phyloP scores from a whole-genome alignment of 2,329 filamentous ascomycete species.

The Aureobasidium sp. region DNA sequence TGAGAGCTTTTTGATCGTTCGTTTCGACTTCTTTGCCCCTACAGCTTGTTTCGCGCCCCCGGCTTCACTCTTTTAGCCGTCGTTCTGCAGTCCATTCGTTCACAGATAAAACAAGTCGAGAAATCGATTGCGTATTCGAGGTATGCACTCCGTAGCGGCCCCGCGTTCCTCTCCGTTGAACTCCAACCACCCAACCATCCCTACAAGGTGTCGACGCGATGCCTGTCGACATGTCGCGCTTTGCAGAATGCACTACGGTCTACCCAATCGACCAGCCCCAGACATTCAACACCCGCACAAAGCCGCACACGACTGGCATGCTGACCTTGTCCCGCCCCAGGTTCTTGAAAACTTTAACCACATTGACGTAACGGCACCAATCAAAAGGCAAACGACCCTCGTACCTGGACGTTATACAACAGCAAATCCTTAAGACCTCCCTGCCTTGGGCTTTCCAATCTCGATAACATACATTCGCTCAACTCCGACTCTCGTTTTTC shows the following conservation, averaged over 20 bases:
- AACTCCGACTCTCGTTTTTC: neutral
- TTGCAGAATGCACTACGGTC: constrained; percentile 8
- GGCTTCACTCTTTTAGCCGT: constrained; percentile 60
- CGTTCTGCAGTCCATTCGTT: constrained; percentile 38
- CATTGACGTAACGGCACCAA: constrained; percentile 1
- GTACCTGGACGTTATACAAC: neutral
- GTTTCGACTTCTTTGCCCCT: constrained; percentile 17
- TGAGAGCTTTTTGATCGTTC: constrained; percentile 3
- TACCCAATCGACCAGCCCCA: neutral
- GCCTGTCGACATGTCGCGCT: constrained; percentile 4
- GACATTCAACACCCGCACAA: neutral
- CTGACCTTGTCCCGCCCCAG: constrained; percentile 1
- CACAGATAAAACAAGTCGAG: neutral
- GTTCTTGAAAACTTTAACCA: constrained; percentile 1
- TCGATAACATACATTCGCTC: constrained; percentile 3
- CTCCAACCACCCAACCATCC: constrained; percentile 9
- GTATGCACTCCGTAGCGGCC: constrained; percentile 5
- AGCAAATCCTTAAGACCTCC: constrained; percentile 2
- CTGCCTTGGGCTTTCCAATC: neutral
- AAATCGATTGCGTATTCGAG: constrained; percentile 1
- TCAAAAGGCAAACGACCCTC: neutral
- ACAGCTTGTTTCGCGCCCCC: constrained; percentile 29
- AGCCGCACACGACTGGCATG: neutral
- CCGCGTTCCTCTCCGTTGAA: constrained; percentile 7
- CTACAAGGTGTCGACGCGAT: constrained; percentile 3